Evolutionary conservation across 805 yeast species (phyloP).

Genomic region (Barnettozyma sucrosica): DNA sequence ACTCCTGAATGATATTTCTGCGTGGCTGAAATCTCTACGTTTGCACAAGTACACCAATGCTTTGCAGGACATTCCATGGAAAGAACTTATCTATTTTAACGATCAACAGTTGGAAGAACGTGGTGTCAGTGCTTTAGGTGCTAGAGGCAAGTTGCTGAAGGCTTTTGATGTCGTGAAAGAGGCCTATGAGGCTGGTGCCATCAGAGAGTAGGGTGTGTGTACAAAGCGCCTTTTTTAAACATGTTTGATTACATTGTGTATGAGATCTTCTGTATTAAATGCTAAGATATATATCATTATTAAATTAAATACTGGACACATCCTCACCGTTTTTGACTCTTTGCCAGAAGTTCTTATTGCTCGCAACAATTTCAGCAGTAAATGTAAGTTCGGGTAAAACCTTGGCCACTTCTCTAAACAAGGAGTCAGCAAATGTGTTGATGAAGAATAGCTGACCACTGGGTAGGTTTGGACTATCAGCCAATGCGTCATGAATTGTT

Average conservation of each 20-base stretch:
- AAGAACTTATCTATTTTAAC: slow-evolving; percentile 61
- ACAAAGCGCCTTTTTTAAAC: neutral
- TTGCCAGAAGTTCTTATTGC: slow-evolving; percentile 6
- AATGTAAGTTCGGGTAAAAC: slow-evolving; percentile 58
- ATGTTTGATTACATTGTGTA: slow-evolving; percentile 1
- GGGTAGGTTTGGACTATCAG: slow-evolving; percentile 44
- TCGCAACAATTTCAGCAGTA: slow-evolving; percentile 43
- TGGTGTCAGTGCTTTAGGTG: slow-evolving; percentile 94
- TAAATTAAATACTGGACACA: neutral
- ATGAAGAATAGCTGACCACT: slow-evolving; percentile 82
- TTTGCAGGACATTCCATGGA: slow-evolving; percentile 71
- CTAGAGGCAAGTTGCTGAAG: slow-evolving; percentile 86
- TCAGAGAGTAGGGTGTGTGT: slow-evolving; percentile 19
- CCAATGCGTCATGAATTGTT: slow-evolving; percentile 38
- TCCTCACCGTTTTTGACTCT: slow-evolving; percentile 4
- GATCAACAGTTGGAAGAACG: slow-evolving; percentile 65
- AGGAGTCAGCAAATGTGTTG: slow-evolving; percentile 68
- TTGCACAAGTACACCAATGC: slow-evolving; percentile 92
- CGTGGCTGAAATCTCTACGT: slow-evolving; percentile 85
- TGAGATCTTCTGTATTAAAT: neutral
- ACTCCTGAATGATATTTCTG: slow-evolving; percentile 71
- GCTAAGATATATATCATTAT: neutral
- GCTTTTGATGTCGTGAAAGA: slow-evolving; percentile 81
- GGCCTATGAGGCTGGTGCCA: slow-evolving; percentile 36
- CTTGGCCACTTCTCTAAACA: slow-evolving; percentile 59